Evolutionary conservation across 768 basidiomycete species (phyloP).

Genomic region (Hericium alpestre): DNA sequence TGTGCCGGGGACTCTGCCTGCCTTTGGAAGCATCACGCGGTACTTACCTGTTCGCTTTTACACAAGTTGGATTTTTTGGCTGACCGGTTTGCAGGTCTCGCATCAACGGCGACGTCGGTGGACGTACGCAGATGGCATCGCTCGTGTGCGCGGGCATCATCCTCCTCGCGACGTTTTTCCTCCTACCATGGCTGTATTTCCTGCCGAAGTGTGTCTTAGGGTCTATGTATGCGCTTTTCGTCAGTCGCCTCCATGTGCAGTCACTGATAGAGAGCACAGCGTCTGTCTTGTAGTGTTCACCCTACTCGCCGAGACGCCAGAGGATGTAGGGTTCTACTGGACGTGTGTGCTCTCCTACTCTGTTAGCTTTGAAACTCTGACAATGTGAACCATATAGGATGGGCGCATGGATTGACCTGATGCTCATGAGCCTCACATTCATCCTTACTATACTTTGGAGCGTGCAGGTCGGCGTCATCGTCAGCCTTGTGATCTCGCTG

Average conservation of each 20-base stretch:
- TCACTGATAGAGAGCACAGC: constrained; percentile 26
- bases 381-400: constrained; percentile 36
- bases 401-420: constrained; percentile 85
- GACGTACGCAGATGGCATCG: constrained; percentile 81
- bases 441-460: constrained; percentile 79
- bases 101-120: constrained; percentile 87
- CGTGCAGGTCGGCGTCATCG: constrained; percentile 87
- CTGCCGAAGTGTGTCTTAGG: constrained; percentile 86
- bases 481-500: constrained; percentile 79
- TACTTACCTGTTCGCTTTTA: constrained; percentile 19
- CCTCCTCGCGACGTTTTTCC: constrained; percentile 79
- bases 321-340: constrained; percentile 80
- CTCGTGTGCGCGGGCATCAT: constrained; percentile 66
- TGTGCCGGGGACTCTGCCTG: constrained; percentile 82
- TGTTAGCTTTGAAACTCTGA: not conserved
- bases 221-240: constrained; percentile 51
- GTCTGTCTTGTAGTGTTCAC: constrained; percentile 80
- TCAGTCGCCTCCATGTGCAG: not conserved
- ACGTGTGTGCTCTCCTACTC: constrained; percentile 33
- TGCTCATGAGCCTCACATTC: constrained; percentile 84
- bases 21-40: constrained; percentile 90
- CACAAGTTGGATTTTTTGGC: not conserved
- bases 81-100: constrained; percentile 39
- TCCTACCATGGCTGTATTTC: constrained; percentile 76
- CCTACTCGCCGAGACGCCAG: constrained; percentile 76